Percentiles rank a stretch among this genome's conserved stretches.
Conservation (phyloP, 2,329 filamentous ascomycete genomes). For the Aschersonia sp. region DNA sequence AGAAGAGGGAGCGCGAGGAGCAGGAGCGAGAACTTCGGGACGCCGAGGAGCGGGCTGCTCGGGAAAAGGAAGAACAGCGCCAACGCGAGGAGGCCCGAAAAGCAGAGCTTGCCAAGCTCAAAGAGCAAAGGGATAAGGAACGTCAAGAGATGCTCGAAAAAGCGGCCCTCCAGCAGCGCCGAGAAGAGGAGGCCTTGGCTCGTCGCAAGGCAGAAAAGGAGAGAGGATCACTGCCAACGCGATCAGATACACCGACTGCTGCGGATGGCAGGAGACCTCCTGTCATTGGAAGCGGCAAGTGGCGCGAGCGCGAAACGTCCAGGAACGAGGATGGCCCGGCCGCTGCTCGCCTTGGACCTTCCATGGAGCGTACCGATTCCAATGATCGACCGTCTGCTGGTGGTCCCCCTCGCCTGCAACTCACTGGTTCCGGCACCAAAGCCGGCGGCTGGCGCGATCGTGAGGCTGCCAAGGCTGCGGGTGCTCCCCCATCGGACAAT, state of each 20-base stretch:
- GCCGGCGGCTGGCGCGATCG: conserved; percentile 57
- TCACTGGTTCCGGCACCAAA: conserved; percentile 45
- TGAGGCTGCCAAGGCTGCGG: conserved; percentile 36
- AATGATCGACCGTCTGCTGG: conserved; percentile 24
- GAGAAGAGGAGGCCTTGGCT: conserved; percentile 79
- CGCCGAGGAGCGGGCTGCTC: conserved; percentile 67
- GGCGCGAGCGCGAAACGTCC: conserved; percentile 25
- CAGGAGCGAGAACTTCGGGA: conserved; percentile 64
- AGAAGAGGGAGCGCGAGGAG: conserved; percentile 76
- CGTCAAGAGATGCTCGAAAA: conserved; percentile 53
- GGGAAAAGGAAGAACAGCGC: conserved; percentile 76
- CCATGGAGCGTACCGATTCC: conserved; percentile 32
- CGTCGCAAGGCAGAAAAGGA: conserved; percentile 54
- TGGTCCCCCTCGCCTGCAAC: conserved; percentile 45
- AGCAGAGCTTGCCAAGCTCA: conserved; percentile 50
- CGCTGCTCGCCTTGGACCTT: conserved; percentile 11
- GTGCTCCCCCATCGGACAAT: conserved; percentile 16
- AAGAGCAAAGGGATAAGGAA: conserved; percentile 51
- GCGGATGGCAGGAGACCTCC: conserved; percentile 18
- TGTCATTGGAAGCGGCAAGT: conserved; percentile 22
- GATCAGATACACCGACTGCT: conserved; percentile 8
- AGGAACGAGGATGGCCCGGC: conserved; percentile 14
- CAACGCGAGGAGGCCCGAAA: conserved; percentile 68
- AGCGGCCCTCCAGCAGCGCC: conserved; percentile 57
- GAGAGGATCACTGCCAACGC: conserved; percentile 13